Evolutionary conservation across 805 yeast species (phyloP), one percentile per base, ranked within the genome.

Genomic region (Myxozyma neotropica): DNA sequence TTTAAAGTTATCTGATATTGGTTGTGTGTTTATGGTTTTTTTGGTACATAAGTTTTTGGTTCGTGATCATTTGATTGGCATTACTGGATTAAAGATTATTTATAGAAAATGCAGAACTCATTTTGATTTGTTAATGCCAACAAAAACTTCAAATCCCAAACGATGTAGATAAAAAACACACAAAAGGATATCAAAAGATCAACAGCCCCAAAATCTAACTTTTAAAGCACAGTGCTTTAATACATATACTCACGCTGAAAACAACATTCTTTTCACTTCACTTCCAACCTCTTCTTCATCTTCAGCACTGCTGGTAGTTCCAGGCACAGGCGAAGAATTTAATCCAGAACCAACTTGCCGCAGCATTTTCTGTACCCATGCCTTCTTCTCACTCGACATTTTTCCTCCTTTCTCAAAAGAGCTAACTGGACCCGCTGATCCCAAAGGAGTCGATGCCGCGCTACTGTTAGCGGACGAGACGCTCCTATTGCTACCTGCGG

Each of bases 291-390:
- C 46, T 21, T 33, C 53, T 7, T 42, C 48, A 15, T 47, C 53
- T 8, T 33, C 43, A 5, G 31, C 42, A 24, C 24, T 24, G 10
- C 15, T 46, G 8, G 40, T 12, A 33, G 36, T 23, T 10, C 13
- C n/a, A 26, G 21, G 7, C 3, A 27, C 29, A 21, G 59, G 42
- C 36, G 61, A 40, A 15, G 57, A 10, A 35, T 12, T 21, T 1
- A 23, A 12, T 23, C 46, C 36, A 21, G 50, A 23, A 19, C 57
- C 43, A 19, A 55, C 64, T 36, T 61, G 64, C 26, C 47, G 21
- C 53, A 61, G 33, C 56, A 61, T 58, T n/a, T 53, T 53, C 24
- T 57, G 64, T 8, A 61, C 64, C 55, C 55, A 52, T 1, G 61
- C 64, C 15, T 36, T 52, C 45, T 59, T 59, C 56, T 59, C 64